Evolutionary conservation across 116 monocot genomes (phyloP).

Genomic region (Iris pallida): DNA sequence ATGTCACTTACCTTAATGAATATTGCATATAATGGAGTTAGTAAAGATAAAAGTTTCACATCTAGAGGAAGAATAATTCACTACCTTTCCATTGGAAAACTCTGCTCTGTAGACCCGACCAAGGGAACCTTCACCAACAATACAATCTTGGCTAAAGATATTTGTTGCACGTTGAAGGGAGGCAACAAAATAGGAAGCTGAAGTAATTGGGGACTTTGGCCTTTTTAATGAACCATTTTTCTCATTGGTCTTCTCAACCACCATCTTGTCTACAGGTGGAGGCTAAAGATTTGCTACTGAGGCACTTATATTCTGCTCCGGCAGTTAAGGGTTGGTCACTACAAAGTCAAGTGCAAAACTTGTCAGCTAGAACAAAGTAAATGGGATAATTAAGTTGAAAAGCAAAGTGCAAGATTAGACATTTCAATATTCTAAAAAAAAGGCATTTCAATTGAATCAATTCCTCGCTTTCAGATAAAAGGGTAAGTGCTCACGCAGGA

Average conservation of each 20-base stretch:
- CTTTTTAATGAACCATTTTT: conserved; percentile 44
- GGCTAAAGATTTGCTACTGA: conserved; percentile 33
- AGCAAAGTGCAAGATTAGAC: no score
- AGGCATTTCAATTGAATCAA: no score
- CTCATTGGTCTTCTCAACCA: conserved; percentile 29
- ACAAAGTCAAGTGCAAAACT: conserved; percentile 1
- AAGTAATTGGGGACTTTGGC: conserved; percentile 29
- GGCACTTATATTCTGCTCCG: conserved; percentile 41
- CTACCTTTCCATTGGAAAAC: conserved; percentile 79
- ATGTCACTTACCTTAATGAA: no score
- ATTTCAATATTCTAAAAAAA: no score
- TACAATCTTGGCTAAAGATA: conserved; percentile 63
- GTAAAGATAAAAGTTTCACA: no score
- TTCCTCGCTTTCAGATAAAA: no score
- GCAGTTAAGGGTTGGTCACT: conserved; percentile 30
- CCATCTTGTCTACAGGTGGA: conserved; percentile 48
- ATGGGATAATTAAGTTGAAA: background rate
- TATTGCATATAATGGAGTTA: no score
- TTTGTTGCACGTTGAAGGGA: conserved; percentile 66
- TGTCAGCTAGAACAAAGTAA: background rate
- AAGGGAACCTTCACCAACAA: conserved; percentile 79
- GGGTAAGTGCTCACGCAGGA: no score
- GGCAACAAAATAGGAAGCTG: conserved; percentile 62
- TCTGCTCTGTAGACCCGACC: conserved; percentile 85
- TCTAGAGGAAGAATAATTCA: background rate